phyloP scores from a whole-genome alignment of 768 basidiomycete genomes.

The Exsudoporus frostii region DNA sequence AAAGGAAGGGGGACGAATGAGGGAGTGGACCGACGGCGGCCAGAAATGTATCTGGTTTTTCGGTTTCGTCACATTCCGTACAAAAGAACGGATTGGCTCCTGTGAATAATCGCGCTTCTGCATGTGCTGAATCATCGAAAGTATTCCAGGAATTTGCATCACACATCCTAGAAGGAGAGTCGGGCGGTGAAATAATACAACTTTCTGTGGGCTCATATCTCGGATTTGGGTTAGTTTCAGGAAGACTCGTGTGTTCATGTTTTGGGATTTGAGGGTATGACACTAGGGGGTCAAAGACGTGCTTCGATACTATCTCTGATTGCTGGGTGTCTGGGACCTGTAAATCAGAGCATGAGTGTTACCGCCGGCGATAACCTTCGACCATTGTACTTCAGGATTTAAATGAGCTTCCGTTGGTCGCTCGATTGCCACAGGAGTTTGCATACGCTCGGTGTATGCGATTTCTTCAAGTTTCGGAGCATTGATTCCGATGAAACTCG shows the following conservation, averaged over 20 bases:
- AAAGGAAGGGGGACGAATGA: constrained; percentile 23
- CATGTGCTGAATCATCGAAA: constrained; percentile 4
- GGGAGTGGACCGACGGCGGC: constrained; percentile 8
- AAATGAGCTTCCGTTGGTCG: not conserved
- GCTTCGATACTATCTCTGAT: not conserved
- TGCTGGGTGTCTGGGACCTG: constrained; percentile 1
- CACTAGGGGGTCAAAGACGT: not conserved
- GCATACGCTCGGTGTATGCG: not conserved
- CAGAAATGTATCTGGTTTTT: not conserved
- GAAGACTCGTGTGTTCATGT: too few relatives aligned
- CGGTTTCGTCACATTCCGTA: not conserved
- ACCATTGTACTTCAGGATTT: constrained; percentile 11
- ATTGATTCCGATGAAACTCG: constrained; percentile 24
- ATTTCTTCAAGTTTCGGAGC: not conserved
- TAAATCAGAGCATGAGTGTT: constrained; percentile 3
- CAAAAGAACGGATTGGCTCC: not conserved
- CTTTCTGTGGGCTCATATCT: not conserved
- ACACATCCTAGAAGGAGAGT: not conserved
- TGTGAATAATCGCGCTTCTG: not conserved
- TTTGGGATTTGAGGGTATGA: not conserved
- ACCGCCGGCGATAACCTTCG: not conserved
- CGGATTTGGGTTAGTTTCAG: not conserved
- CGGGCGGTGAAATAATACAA: not conserved
- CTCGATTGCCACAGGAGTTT: not conserved
- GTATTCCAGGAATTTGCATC: not conserved